phyloP scores from a whole-genome alignment of 2,329 filamentous ascomycete species.

The Diplodia mutila region DNA sequence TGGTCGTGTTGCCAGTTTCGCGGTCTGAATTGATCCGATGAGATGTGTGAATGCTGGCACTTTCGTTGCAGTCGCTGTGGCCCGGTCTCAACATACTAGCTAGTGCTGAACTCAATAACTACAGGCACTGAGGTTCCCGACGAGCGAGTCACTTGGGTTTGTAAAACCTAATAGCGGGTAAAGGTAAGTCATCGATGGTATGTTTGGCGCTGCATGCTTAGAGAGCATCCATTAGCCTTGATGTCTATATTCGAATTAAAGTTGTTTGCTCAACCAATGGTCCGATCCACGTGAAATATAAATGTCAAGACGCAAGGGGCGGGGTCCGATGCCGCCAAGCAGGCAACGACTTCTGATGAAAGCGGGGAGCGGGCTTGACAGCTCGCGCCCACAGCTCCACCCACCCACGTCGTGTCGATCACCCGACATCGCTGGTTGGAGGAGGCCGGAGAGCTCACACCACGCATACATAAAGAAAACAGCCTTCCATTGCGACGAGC shows the following conservation, averaged over 20 bases:
- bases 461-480: not conserved
- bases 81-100: not conserved
- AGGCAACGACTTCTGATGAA: not conserved
- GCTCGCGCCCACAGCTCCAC: not conserved
- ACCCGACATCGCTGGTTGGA: not conserved
- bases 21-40: not conserved
- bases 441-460: not conserved
- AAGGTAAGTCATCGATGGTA: not conserved
- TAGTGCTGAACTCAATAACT: not conserved
- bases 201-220: not conserved
- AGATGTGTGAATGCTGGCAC: not conserved
- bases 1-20: not conserved
- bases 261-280: not conserved
- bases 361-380: not conserved
- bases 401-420: constrained; percentile 1
- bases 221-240: not conserved
- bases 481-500: not conserved
- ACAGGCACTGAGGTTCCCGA: not conserved
- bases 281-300: not conserved
- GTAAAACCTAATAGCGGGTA: not conserved
- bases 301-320: not conserved
- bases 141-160: not conserved
- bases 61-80: not conserved
- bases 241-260: not conserved
- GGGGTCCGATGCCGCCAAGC: not conserved